phyloP scores from a whole-genome alignment of 2,329 filamentous ascomycete species.

The Xylariaceae sp. region DNA sequence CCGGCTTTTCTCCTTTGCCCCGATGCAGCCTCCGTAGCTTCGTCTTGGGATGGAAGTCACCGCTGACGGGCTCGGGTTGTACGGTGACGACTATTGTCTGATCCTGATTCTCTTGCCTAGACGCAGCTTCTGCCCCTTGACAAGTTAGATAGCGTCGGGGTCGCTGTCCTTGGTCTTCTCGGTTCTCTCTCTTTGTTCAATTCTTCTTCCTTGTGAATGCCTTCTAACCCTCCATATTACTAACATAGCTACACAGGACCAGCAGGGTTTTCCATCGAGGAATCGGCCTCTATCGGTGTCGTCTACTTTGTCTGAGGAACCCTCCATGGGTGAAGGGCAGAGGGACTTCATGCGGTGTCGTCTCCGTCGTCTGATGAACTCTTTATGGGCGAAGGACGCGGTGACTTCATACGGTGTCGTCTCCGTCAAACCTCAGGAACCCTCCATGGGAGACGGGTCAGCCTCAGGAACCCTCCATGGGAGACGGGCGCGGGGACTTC shows the following conservation, averaged over 20 bases:
- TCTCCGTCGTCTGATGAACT: slow-evolving; percentile 1
- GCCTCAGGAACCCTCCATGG: slow-evolving; percentile 1
- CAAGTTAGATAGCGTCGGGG: no score
- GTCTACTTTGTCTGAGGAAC: neutral
- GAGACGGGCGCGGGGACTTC: slow-evolving; percentile 1
- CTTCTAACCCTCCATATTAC: no score
- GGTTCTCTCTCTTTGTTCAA: no score
- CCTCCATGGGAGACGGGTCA: neutral
- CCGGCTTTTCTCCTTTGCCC: no score
- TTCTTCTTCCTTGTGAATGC: no score
- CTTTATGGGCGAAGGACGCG: slow-evolving; percentile 1
- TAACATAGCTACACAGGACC: neutral
- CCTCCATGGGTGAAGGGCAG: neutral
- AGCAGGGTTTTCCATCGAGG: slow-evolving; percentile 1
- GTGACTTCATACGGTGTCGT: neutral
- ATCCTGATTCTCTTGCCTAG: no score
- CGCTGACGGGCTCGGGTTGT: no score
- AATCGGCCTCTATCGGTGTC: neutral
- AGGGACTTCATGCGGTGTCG: neutral
- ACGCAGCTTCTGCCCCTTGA: no score
- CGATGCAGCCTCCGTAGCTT: no score
- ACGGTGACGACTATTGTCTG: no score
- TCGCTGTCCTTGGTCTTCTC: no score
- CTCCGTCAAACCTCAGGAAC: slow-evolving; percentile 1
- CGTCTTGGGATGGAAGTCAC: no score